phyloP scores from a whole-genome alignment of 768 basidiomycete genomes.

The Hericium alpestre region DNA sequence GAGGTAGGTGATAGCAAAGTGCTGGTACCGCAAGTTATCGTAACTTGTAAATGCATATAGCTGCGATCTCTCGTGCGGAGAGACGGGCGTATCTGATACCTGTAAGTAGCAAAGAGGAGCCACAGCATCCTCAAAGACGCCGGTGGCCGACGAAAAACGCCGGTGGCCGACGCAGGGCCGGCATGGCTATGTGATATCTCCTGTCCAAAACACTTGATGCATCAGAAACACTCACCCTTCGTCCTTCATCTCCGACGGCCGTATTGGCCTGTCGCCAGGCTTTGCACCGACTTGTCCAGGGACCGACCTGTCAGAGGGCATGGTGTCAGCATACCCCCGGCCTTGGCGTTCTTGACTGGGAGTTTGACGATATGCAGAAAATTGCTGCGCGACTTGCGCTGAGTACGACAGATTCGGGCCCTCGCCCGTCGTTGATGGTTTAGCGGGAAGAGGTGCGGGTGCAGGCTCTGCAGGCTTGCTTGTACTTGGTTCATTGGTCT shows the following conservation, averaged over 20 bases:
- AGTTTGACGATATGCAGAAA: constrained; percentile 52
- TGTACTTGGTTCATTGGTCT: not conserved
- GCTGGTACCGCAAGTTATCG: constrained; percentile 9
- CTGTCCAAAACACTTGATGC: too few relatives aligned
- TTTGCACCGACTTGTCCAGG: not conserved
- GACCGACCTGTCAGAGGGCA: too few relatives aligned
- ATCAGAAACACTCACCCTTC: constrained; percentile 81
- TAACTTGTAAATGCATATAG: constrained; percentile 13
- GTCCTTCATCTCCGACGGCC: constrained; percentile 90
- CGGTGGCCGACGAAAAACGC: too few relatives aligned
- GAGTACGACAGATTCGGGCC: constrained; percentile 40
- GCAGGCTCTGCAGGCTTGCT: constrained; percentile 3
- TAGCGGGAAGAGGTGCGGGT: constrained; percentile 7
- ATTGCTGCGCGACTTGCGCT: constrained; percentile 57
- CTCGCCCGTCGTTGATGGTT: constrained; percentile 1
- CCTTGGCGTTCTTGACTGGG: constrained; percentile 53
- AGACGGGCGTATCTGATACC: constrained; percentile 8
- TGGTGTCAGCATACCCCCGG: not conserved
- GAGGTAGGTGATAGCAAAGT: not conserved
- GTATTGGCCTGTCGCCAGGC: constrained; percentile 38
- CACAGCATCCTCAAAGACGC: not conserved
- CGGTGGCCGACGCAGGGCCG: too few relatives aligned
- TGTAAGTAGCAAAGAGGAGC: constrained; percentile 8
- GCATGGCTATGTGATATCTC: too few relatives aligned
- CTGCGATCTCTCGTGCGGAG: constrained; percentile 2